Base-by-base conservation (phyloP, 352 stramenopile species). In the Phytophthora pluvialis region DNA sequence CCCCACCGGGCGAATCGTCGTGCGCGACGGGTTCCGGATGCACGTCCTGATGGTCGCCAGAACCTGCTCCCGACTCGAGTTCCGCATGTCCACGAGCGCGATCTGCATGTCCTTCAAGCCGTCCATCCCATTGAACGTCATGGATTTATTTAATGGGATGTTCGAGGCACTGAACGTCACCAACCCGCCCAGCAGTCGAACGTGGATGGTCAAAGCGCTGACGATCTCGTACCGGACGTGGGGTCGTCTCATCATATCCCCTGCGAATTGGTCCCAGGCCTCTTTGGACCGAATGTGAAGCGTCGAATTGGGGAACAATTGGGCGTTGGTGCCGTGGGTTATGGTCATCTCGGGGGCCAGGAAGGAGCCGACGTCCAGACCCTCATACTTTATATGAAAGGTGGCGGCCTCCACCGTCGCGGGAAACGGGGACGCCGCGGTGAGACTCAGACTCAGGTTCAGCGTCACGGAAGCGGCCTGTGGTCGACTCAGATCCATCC, bases 41-140 rank as follows among this genome's bases (percentile, higher is more conserved):
- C 86, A 94, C n/a, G 86, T 89, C 60, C 86, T 88, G 74, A 94
- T 92, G 4, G 53, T 79, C 11, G 81, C 75, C 33, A 88, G n/a
- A 49, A 91, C 83, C 29, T 85, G 60, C 40, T 76, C 68, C 28
- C 75, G 54, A 4, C 83, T 94, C 25, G 86, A 94, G 28, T 81
- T 47, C 13, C 56, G 70, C 86, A 94, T 89, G 31, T 87, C 65
- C 21, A 92, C 78, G 9, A 70, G 67, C 3, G 52, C 69, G 45
- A 94, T 91, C 39, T 78, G 69, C 83, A 94, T 88, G 45, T 73
- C 69, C 58, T 70, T 70, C 43, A 94, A 72, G 12, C 81, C 83
- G 36, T 78, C 39, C 80, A 94, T 90, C 16, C 86, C 86, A 3
- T 75, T 60, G 12, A 89, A 86, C 18, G 28, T 70, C 77, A 94